A percentile compares a stretch with the other conserved stretches of the same genome.
phyloP scores from a whole-genome alignment of 345 rosid genomes.

The Citrus sp. region DNA sequence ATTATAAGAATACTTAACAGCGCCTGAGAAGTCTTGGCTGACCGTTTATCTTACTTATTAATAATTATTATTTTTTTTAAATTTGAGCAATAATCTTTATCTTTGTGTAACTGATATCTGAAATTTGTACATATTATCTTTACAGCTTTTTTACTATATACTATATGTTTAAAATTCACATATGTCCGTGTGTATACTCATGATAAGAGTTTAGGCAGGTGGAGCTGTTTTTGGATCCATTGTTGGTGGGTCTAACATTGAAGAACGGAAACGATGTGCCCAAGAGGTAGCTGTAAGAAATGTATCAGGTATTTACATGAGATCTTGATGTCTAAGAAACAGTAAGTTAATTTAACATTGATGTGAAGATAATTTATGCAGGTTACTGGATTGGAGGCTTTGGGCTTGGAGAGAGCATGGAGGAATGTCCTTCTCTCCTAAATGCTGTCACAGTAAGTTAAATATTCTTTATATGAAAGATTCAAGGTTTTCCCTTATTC shows the following conservation, averaged over 20 bases:
- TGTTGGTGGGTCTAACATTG: conserved; percentile 68
- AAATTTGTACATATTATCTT: not conserved
- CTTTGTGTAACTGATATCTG: not conserved
- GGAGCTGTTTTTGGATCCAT: conserved; percentile 68
- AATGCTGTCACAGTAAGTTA: conserved; percentile 51
- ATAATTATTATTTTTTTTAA: not conserved
- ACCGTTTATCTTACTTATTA: not conserved
- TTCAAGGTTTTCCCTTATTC: not conserved
- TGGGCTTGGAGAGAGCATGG: conserved; percentile 80
- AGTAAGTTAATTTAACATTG: conserved; percentile 9
- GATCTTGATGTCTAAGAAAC: not conserved
- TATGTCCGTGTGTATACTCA: conserved; percentile 1
- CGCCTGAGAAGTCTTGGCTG: not conserved
- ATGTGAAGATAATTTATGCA: conserved; percentile 21
- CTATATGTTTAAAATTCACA: not conserved
- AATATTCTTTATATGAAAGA: not conserved
- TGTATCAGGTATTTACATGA: conserved; percentile 45
- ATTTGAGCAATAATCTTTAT: not conserved
- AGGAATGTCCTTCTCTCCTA: conserved; percentile 59
- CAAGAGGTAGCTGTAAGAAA: conserved; percentile 46
- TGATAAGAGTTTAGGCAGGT: conserved; percentile 31
- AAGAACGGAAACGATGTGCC: conserved; percentile 56
- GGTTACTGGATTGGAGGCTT: conserved; percentile 85
- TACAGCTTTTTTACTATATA: not conserved
- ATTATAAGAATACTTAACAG: not conserved